Base-by-base conservation (phyloP, 192 early-diverging fungal species). In the Gorgonomyces haynaldii region DNA sequence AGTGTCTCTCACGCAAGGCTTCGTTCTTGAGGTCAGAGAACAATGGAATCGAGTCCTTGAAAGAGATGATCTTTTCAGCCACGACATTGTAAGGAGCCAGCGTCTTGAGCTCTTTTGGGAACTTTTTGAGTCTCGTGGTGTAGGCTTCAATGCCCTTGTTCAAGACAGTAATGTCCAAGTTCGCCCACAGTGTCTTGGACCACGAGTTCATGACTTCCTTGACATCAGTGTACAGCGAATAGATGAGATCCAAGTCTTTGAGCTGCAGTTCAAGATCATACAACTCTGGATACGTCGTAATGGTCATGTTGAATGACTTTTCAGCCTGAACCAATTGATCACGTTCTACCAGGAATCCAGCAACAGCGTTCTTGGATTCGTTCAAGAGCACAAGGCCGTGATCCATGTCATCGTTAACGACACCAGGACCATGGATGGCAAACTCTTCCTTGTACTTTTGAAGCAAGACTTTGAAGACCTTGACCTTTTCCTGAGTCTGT, bases 171-270 rank as follows among this genome's bases (percentile, higher is more conserved):
- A 79, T 74, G 44, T 79, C 76, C 23, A 79, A 54, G 32, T 79
- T 79, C 3, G 57, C 57, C 76, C 76, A 79, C n/a, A 79, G 53
- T 3, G 76, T 79, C 17, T 62, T 72, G 9, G 76, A 79, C 76
- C 76, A 79, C 0, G 53, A 51, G n/a, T 49, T 56, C 24, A 79
- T 77, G 4, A 65, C 70, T 4, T 66, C 70, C 44, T 70, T 69
- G 4, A 79, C 76, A 45, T 79, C 76, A 9, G 53, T 58, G 52
- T 69, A 79, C 1, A 79, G 62, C 25, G 58, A 62, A 49, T 79
- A 79, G 32, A 79, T 79, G 20, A 67, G 61, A 24, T 77, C 70
- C 12, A 77, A 61, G 39, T 76, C 73, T 37, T 66, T 65, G 32
- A 79, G 58, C 31, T 76, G 62, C 15, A 46, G 60, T 37, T 79